Percentiles rank a stretch among this genome's conserved stretches.
phyloP scores from a whole-genome alignment of 1,284 basidiomycete genomes.

The Sanguinoderma infundibulare region DNA sequence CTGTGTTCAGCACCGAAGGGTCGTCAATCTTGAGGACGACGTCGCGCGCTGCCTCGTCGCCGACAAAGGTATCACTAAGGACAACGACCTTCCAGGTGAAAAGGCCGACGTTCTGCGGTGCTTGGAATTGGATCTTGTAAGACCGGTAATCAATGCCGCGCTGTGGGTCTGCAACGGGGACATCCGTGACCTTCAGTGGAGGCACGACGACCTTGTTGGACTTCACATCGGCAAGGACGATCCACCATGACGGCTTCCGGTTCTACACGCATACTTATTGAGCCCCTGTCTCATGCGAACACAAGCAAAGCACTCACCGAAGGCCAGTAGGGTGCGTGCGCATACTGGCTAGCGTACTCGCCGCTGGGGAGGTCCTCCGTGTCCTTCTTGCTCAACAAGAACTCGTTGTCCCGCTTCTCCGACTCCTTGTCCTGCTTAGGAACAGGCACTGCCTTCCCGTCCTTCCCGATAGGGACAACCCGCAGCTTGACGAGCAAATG shows the following conservation, averaged over 20 bases:
- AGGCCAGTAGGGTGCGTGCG: slow-evolving; percentile 93
- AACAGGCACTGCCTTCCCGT: slow-evolving; percentile 22
- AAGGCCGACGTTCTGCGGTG: slow-evolving; percentile 82
- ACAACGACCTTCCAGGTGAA: slow-evolving; percentile 92
- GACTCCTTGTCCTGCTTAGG: slow-evolving; percentile 53
- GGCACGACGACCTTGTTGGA: slow-evolving; percentile 90
- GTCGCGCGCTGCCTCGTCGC: slow-evolving; percentile 77
- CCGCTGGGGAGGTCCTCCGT: slow-evolving; percentile 57
- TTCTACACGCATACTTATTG: slow-evolving; percentile 46
- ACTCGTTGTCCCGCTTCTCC: slow-evolving; percentile 64
- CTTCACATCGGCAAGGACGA: slow-evolving; percentile 92
- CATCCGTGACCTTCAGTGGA: slow-evolving; percentile 83
- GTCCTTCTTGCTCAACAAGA: slow-evolving; percentile 67
- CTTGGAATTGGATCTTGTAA: slow-evolving; percentile 95
- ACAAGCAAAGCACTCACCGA: slow-evolving; percentile 55
- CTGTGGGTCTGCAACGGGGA: slow-evolving; percentile 63
- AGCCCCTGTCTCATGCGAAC: not conserved
- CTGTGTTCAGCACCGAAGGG: slow-evolving; percentile 56
- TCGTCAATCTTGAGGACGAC: slow-evolving; percentile 86
- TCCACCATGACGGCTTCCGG: slow-evolving; percentile 90
- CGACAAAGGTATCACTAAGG: slow-evolving; percentile 88
- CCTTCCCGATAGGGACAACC: slow-evolving; percentile 55
- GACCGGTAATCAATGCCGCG: slow-evolving; percentile 63
- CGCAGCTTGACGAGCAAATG: slow-evolving; percentile 87
- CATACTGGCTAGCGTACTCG: slow-evolving; percentile 58